Conservation (phyloP, 2,329 filamentous ascomycete species). For the Clathrospora elynae region DNA sequence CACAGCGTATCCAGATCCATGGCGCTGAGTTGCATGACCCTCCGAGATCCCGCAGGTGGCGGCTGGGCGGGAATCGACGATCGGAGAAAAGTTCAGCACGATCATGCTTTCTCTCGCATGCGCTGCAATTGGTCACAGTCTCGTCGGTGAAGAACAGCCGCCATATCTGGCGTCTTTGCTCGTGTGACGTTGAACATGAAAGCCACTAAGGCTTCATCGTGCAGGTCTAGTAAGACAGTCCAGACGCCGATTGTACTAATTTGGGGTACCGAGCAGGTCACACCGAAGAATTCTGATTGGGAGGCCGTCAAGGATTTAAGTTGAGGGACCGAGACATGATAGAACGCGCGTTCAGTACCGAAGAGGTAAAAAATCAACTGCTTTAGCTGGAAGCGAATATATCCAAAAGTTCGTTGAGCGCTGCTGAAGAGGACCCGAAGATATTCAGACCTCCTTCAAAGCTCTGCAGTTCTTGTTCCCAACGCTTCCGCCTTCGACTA, state of each 20-base stretch:
- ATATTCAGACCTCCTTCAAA: too few relatives aligned
- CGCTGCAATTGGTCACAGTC: slow-evolving; percentile 11
- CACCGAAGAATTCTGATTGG: slow-evolving; percentile 16
- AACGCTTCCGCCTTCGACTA: too few relatives aligned
- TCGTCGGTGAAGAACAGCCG: background rate
- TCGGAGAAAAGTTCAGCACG: slow-evolving; percentile 2
- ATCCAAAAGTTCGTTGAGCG: slow-evolving; percentile 1
- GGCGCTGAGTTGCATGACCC: slow-evolving; percentile 8
- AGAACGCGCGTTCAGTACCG: too few relatives aligned
- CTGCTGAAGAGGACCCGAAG: too few relatives aligned
- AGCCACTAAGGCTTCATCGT: slow-evolving; percentile 13
- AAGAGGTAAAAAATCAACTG: too few relatives aligned
- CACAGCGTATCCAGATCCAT: slow-evolving; percentile 11
- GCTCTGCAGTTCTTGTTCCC: too few relatives aligned
- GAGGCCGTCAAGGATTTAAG: background rate
- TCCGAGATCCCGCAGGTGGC: slow-evolving; percentile 18
- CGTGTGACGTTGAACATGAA: slow-evolving; percentile 12
- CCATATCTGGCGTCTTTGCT: slow-evolving; percentile 1
- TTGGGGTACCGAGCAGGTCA: slow-evolving; percentile 13
- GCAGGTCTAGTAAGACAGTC: slow-evolving; percentile 11
- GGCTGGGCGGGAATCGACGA: slow-evolving; percentile 18
- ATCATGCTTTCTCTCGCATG: background rate
- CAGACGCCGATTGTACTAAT: slow-evolving; percentile 12
- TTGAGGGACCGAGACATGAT: background rate
- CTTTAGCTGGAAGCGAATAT: too few relatives aligned